Evolutionary conservation across 2,329 filamentous ascomycete genomes (phyloP), one percentile per base, ranked within the genome.

Genomic region (Fusarium sp.): DNA sequence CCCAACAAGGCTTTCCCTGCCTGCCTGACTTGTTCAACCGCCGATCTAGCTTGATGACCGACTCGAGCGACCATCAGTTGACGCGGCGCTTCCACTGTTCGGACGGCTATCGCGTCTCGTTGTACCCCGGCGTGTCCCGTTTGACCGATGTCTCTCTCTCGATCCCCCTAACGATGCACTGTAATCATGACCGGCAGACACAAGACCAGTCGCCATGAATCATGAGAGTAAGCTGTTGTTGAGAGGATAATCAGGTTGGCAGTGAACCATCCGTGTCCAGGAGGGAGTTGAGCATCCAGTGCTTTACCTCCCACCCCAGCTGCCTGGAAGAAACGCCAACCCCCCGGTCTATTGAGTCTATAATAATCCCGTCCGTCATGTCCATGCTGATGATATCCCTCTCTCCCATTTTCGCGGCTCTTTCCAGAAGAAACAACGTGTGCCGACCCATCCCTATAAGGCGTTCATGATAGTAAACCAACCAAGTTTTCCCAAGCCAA

Each of bases 341-440:
- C 67, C 50, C 23, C 65, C 62, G 62, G 62, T 75, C 68, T 74
- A 74, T 74, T 68, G 64, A 58, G 18, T 75, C 65, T 74, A 68
- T 58, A 61, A 14, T 25, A 46, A 54, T 51, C 46, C 58, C 25
- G 14, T 50, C 7, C 36, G 16, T 65, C 62, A 61, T 60, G 36
- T 38, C 66, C 33, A 36, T 58, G 38, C 20, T 44, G 10, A 53
- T 42, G 27, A 55, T 61, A 36, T 46, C 46, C 55, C 46, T 44
- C 59, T 64, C 36, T 60, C 65, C 60, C 63, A 63, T 67, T 58
- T 67, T 62, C 61, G 64, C 51, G 62, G 58, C 11, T 65, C 67
- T 69, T 69, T 16, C 69, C 70, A 58, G 63, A 51, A 62, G 56
- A 63, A 61, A 33, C 33, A 36, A 50, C 29, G n/a, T 60, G 56